These are phyloP conservation scores for Mucor irregularis DNA, from an alignment of 371 early-diverging fungal species.

Conservation along the genomic window DNA sequence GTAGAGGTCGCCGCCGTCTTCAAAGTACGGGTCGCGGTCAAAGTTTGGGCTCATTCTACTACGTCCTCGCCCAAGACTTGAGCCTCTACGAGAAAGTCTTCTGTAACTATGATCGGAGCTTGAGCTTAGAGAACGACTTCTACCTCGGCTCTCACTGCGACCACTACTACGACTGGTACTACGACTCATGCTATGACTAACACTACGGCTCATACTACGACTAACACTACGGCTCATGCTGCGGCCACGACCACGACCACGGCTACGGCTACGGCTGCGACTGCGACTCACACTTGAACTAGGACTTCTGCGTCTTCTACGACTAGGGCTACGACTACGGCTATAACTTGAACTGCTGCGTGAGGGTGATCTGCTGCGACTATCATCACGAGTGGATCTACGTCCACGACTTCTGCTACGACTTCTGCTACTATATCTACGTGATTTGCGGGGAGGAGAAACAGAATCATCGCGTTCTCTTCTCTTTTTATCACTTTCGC, in stretches of 20 bases:
- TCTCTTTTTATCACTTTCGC: background rate
- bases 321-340: conserved; percentile 15
- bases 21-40: too few relatives aligned
- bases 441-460: conserved; percentile 4
- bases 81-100: background rate
- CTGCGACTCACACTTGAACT: background rate
- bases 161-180: background rate
- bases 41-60: too few relatives aligned
- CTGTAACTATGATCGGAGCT: background rate
- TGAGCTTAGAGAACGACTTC: background rate
- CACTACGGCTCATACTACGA: background rate
- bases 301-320: conserved; percentile 6
- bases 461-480: conserved; percentile 1
- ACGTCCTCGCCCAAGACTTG: too few relatives aligned
- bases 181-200: background rate
- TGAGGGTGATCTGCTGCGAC: conserved; percentile 9
- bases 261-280: background rate
- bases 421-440: conserved; percentile 13
- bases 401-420: conserved; percentile 13
- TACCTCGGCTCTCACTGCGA: background rate
- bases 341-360: conserved; percentile 6
- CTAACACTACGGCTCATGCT: background rate
- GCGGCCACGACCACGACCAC: background rate
- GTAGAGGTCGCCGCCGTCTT: too few relatives aligned
- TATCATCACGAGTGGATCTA: background rate